Conservation (phyloP, 2,329 filamentous ascomycete genomes). For the Sporothrix pseudoabietina region DNA sequence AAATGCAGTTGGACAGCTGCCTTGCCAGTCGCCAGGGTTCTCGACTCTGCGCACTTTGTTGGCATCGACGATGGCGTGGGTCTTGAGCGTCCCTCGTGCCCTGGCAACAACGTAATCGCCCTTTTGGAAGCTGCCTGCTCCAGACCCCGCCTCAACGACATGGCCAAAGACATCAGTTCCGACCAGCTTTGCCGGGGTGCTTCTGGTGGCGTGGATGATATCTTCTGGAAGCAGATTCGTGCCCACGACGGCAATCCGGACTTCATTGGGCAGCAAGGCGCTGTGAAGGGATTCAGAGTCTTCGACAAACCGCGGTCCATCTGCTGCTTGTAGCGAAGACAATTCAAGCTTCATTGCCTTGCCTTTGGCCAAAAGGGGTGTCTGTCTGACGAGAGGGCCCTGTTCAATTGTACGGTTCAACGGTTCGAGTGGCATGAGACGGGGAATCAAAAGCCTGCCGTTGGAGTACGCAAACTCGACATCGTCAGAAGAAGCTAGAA, state of each 20-base stretch:
- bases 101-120: conserved; percentile 50
- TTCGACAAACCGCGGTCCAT: conserved; percentile 34
- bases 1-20: conserved; percentile 45
- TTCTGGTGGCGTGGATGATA: conserved; percentile 39
- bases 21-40: conserved; percentile 34
- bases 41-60: conserved; percentile 42
- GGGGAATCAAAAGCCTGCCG: conserved; percentile 43
- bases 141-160: conserved; percentile 43
- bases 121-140: conserved; percentile 40
- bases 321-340: conserved; percentile 21
- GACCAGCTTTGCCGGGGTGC: background rate
- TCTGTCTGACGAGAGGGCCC: background rate
- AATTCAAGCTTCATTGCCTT: conserved; percentile 34
- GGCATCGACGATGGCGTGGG: conserved; percentile 41
- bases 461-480: conserved; percentile 44
- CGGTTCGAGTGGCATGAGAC: conserved; percentile 45
- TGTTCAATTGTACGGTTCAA: conserved; percentile 52
- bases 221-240: conserved; percentile 45
- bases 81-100: conserved; percentile 44
- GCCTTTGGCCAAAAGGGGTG: background rate
- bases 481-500: background rate
- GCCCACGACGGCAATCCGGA: conserved; percentile 47
- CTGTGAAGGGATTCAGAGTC: conserved; percentile 26
- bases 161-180: conserved; percentile 47
- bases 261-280: conserved; percentile 40